Evolutionary conservation across 768 basidiomycete species (phyloP), one percentile per base, ranked within the genome.

Genomic region (Boletus vermiculosoides): DNA sequence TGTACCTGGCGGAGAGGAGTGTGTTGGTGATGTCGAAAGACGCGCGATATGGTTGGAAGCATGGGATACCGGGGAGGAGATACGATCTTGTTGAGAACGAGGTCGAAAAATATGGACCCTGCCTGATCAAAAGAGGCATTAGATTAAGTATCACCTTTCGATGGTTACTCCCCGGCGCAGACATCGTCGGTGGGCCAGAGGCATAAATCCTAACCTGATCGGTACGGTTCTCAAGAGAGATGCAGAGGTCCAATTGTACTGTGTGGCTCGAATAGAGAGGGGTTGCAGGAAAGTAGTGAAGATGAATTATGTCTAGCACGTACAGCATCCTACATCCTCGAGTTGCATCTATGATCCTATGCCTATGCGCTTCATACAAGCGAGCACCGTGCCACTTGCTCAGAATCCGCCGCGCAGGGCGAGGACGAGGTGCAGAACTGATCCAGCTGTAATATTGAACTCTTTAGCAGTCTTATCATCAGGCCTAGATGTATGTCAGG

Each of bases 391-490:
- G 25, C 40, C 50, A 51, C 45, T 22, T 46, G 54, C 31, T 63
- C 80, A 76, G 86, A 73, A 74, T 18, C 96, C 96, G 44, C 96
- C 96, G 73, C 96, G 92, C 42, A 98, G 84, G 8, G 96, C 94
- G 46, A 98, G 86, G 54, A 98, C 96, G 49, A 98, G 79, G 77
- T 98, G 96, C 63, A 98, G 85, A 28, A 92, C 90, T 25, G 90
- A 82, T 54, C 96, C 95, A 4, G 92, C 87, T 23, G 76, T 70
- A 71, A 98, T 88, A 70, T 90, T 91, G 73, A 86, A 86, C 12
- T 94, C 92, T 60, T 81, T 82, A 6, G 90, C 91, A 10, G 84
- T 85, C 83, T 96, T 96, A 20, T 97, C 96, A 72, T 98, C 96
- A 33, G 80, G 78, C 89, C 94, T 97, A 31, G 13, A 46, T 3